Percentiles rank a stretch among this genome's conserved stretches.
Evolutionary conservation across 768 basidiomycete species (phyloP).

Genomic region (Tricholoma saponaceum): DNA sequence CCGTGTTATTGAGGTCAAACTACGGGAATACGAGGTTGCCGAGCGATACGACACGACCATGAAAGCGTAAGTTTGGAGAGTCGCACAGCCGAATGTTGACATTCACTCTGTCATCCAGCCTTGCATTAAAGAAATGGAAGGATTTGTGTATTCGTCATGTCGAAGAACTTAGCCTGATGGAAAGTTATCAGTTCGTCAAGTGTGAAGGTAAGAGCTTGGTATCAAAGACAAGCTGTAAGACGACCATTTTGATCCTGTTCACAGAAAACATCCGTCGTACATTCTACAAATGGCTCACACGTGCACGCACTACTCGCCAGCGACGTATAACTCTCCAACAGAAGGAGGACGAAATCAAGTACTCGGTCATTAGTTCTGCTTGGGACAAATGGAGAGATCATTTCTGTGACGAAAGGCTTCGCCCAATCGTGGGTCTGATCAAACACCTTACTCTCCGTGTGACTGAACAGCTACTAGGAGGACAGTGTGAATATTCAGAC

Average conservation of each 20-base stretch:
- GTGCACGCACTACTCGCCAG: slow-evolving; percentile 56
- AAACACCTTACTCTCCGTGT: not conserved
- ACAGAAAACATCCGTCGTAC: slow-evolving; percentile 63
- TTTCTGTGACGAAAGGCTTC: slow-evolving; percentile 60
- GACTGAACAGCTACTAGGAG: slow-evolving; percentile 38
- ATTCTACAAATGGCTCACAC: slow-evolving; percentile 68
- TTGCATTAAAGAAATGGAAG: slow-evolving; percentile 69
- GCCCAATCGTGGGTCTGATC: slow-evolving; percentile 49
- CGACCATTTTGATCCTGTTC: not conserved
- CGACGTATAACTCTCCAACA: slow-evolving; percentile 55
- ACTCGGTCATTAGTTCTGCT: slow-evolving; percentile 42
- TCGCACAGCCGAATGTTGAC: not conserved
- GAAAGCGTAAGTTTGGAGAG: slow-evolving; percentile 26
- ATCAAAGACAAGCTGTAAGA: not conserved
- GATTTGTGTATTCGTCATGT: slow-evolving; percentile 54
- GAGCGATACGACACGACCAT: slow-evolving; percentile 36
- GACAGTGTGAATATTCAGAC: slow-evolving; percentile 53
- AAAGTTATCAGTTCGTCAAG: slow-evolving; percentile 79
- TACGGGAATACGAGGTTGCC: slow-evolving; percentile 61
- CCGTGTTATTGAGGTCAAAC: slow-evolving; percentile 68
- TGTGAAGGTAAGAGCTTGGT: slow-evolving; percentile 53
- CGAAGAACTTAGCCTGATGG: slow-evolving; percentile 75
- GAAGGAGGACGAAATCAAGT: slow-evolving; percentile 60
- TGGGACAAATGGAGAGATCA: slow-evolving; percentile 84
- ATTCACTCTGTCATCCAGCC: slow-evolving; percentile 32